Evolutionary conservation across 306 rosid genomes (phyloP).

Genomic region (Echinosophora koreensis): DNA sequence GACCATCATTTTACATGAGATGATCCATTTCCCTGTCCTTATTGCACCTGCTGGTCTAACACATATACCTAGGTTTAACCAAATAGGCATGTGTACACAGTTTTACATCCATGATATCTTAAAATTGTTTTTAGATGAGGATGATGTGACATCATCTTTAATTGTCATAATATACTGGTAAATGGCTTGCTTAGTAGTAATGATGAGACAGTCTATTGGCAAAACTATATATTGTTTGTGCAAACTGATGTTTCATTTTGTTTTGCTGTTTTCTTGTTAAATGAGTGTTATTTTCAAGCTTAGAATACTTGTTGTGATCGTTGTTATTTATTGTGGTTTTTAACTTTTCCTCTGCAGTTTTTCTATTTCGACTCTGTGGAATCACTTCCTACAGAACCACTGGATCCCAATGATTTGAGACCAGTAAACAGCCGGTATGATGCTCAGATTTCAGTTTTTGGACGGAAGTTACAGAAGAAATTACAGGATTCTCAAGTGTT

Average conservation of each 20-base stretch:
- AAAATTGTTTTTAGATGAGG: not conserved
- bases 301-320: not conserved
- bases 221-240: not conserved
- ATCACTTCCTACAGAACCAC: slow-evolving; percentile 79
- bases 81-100: too few relatives aligned
- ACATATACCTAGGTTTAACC: not conserved
- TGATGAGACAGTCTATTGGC: not conserved
- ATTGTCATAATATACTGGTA: not conserved
- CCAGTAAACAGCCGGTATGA: slow-evolving; percentile 83
- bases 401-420: slow-evolving; percentile 66
- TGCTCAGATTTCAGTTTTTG: slow-evolving; percentile 93
- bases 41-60: too few relatives aligned
- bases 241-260: not conserved
- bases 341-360: slow-evolving; percentile 58
- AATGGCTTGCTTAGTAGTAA: not conserved
- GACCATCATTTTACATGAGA: too few relatives aligned
- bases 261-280: not conserved
- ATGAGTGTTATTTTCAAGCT: not conserved
- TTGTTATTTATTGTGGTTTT: slow-evolving; percentile 38
- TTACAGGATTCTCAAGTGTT: slow-evolving; percentile 78
- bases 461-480: slow-evolving; percentile 81
- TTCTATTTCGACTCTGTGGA: slow-evolving; percentile 92
- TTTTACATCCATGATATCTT: not conserved
- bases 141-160: not conserved
- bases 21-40: too few relatives aligned